These are phyloP conservation scores for Knoxia roxburghii DNA, from an alignment of 257 asterid genomes.

Conservation along the genomic window DNA sequence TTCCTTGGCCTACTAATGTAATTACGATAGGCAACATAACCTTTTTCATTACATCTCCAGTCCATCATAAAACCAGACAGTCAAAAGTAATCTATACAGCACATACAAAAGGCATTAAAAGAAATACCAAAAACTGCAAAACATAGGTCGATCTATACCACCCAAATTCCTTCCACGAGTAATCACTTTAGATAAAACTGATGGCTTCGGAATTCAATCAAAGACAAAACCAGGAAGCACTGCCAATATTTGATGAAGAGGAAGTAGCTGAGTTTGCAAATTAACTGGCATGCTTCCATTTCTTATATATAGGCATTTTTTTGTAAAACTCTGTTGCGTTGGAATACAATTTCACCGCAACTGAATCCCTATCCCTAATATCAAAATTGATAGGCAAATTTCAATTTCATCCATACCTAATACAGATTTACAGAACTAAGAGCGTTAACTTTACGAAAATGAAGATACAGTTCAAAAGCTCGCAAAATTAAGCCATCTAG, in stretches of 20 bases:
- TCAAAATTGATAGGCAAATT: neutral
- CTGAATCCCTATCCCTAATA: neutral
- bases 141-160: neutral
- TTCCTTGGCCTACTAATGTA: slow-evolving; percentile 78
- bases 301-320: neutral
- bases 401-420: neutral
- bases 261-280: neutral
- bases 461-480: neutral
- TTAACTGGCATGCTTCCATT: slow-evolving; percentile 2
- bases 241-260: neutral
- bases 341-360: neutral
- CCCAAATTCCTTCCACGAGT: neutral
- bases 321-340: neutral
- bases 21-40: slow-evolving; percentile 82
- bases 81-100: slow-evolving; percentile 22
- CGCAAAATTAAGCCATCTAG: neutral
- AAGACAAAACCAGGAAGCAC: neutral
- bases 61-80: slow-evolving; percentile 29
- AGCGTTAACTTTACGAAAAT: neutral
- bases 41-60: slow-evolving; percentile 92
- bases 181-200: too few species aligned
- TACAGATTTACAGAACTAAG: neutral
- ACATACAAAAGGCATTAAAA: slow-evolving; percentile 8
- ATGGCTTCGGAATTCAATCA: too few species aligned
- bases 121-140: neutral